phyloP scores from a whole-genome alignment of 192 early-diverging fungal species.

The Coemansia sp. region DNA sequence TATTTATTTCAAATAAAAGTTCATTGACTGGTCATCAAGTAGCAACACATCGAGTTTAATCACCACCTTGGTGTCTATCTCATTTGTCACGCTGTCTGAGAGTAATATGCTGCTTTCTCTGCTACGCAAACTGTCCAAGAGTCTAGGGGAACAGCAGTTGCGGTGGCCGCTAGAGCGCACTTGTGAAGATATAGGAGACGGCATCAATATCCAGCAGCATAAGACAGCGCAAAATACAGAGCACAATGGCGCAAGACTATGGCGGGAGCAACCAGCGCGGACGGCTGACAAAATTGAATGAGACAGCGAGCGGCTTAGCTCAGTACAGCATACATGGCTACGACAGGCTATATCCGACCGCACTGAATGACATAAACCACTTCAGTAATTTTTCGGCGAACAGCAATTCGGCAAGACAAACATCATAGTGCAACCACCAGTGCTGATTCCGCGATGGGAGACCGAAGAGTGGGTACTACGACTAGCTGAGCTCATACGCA shows the following conservation, averaged over 20 bases:
- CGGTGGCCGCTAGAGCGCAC: slow-evolving; percentile 43
- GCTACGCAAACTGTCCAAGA: slow-evolving; percentile 30
- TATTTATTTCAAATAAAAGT: too few relatives aligned
- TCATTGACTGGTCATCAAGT: too few relatives aligned
- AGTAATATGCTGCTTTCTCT: slow-evolving; percentile 46
- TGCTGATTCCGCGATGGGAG: too few relatives aligned
- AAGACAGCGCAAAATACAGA: background rate
- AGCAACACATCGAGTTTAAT: too few relatives aligned
- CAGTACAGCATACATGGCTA: slow-evolving; percentile 57
- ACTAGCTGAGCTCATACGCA: too few relatives aligned
- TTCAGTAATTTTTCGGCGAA: slow-evolving; percentile 82
- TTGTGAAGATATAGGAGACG: slow-evolving; percentile 18
- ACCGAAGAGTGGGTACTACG: too few relatives aligned
- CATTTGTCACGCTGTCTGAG: slow-evolving; percentile 37
- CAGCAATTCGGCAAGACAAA: too few relatives aligned
- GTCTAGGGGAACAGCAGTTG: slow-evolving; percentile 44
- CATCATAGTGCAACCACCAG: too few relatives aligned
- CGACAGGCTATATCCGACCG: slow-evolving; percentile 63
- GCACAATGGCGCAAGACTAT: background rate
- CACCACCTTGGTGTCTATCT: too few relatives aligned
- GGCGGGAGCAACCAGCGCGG: too few relatives aligned
- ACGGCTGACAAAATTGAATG: slow-evolving; percentile 18
- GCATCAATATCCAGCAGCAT: background rate
- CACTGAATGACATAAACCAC: slow-evolving; percentile 70
- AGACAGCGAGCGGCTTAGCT: slow-evolving; percentile 21